A percentile compares a stretch with the other conserved stretches of the same genome.
Evolutionary conservation across 345 rosid genomes (phyloP).

Genomic region (Populus davidiana): DNA sequence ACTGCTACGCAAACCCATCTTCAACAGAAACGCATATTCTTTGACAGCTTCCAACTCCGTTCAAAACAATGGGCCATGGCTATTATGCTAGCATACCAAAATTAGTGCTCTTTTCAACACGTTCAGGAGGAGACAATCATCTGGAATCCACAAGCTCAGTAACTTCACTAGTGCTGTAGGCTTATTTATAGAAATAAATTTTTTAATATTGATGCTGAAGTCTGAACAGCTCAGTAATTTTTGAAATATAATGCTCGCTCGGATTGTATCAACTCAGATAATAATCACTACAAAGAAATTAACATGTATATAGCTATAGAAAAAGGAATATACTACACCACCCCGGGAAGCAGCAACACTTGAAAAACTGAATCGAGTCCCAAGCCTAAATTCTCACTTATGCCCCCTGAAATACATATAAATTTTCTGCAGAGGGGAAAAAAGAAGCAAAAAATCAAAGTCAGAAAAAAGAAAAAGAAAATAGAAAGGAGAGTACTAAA

Average conservation of each 20-base stretch:
- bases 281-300: not conserved
- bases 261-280: not conserved
- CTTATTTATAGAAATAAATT: not conserved
- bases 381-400: slow-evolving; percentile 39
- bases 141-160: not conserved
- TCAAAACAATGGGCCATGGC: no score
- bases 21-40: no score
- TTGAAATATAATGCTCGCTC: slow-evolving; percentile 1
- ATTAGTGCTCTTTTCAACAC: not conserved
- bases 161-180: not conserved
- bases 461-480: not conserved
- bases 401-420: slow-evolving; percentile 81
- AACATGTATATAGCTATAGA: not conserved
- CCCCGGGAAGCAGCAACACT: not conserved
- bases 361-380: not conserved
- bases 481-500: no score
- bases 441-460: not conserved
- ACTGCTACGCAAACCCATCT: no score
- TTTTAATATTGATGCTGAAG: not conserved
- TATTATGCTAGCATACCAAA: no score
- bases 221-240: not conserved
- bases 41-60: no score
- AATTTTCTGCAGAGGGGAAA: slow-evolving; percentile 57
- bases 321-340: slow-evolving; percentile 8
- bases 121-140: not conserved